Base-by-base conservation (phyloP, 2,329 filamentous ascomycete genomes). In the Monilinia laxa region DNA sequence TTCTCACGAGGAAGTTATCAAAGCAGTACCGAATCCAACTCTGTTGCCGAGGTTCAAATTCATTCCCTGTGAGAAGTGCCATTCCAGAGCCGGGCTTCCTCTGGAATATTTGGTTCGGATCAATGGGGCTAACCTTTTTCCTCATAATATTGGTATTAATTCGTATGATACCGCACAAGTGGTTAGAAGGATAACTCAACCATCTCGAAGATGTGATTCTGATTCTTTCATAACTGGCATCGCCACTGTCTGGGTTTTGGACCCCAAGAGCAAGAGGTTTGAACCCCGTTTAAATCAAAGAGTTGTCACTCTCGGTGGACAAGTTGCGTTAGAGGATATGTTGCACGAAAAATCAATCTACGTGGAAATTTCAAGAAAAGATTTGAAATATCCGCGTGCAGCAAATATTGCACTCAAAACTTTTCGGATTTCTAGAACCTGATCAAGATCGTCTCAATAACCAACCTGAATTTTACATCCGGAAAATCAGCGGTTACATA, bases 121-220 rank as follows among this genome's bases (percentile, higher is more conserved):
- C 9, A 23, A 45, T n/a, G 4, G 7, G 11, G 38, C 38, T 42
- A n/a, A 38, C 25, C 14, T 18, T 3, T 31, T 47, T 12, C 18
- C 40, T 11, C 31, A 35, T 35, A 35, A 35, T 5, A 1, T 35
- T 35, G 31, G 31, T 5, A 9, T 35, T 4, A 35, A 35, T 35
- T 59, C 56, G 25, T 59, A 59, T n/a, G 56, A 59, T n/a, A 47
- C 56, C 10, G 9, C 23, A 4, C 40, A 10, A 7, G 56, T 59
- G 11, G 28, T 42, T 4, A 18, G 28, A 11, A 59, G 18, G 20
- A 47, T 59, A 18, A 42, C n/a, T 18, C 20, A 59, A 11, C 18
- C 56, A n/a, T 2, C n/a, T 7, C 18, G 25, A 18, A 45, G 56
- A 45, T 25, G 6, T 10, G n/a, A 12, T 10, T 28, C 4, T 1